phyloP scores from a whole-genome alignment of 2,329 filamentous ascomycete species.

The Stemphylium beticola region DNA sequence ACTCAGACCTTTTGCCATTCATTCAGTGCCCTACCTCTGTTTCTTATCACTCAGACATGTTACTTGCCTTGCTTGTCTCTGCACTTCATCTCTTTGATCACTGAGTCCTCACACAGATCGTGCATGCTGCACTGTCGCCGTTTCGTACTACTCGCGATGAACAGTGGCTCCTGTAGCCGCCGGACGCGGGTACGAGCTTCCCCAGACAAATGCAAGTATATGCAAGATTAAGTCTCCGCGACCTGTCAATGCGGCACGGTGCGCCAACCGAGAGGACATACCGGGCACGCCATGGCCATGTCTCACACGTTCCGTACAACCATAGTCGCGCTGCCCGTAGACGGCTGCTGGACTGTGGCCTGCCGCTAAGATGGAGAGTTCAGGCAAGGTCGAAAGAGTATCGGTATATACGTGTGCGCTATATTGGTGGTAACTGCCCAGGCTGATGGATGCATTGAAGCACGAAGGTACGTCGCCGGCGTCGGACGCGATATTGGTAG shows the following conservation, averaged over 20 bases:
- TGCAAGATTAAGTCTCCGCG: constrained; percentile 13
- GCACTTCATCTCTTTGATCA: background rate
- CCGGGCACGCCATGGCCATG: constrained; percentile 6
- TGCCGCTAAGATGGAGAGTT: background rate
- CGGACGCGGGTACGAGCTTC: constrained; percentile 28
- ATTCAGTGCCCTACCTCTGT: background rate
- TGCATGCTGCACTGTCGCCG: constrained; percentile 18
- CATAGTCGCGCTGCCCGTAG: constrained; percentile 5
- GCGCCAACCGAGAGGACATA: constrained; percentile 1
- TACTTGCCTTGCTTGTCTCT: background rate
- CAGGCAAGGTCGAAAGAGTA: background rate
- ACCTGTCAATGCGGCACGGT: constrained; percentile 20
- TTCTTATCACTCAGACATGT: background rate
- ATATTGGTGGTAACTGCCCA: background rate
- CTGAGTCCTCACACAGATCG: constrained; percentile 5
- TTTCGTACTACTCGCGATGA: constrained; percentile 24
- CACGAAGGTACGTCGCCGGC: background rate
- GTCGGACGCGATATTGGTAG: background rate
- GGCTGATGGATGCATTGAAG: background rate
- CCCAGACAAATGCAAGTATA: constrained; percentile 17
- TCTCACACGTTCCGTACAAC: constrained; percentile 19
- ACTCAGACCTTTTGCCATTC: background rate
- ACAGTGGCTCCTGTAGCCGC: constrained; percentile 14
- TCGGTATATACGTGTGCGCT: background rate
- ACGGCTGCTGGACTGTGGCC: constrained; percentile 3